These are phyloP conservation scores for Peniophora sp. DNA, from an alignment of 1,284 basidiomycete genomes.

Conservation along the genomic window DNA sequence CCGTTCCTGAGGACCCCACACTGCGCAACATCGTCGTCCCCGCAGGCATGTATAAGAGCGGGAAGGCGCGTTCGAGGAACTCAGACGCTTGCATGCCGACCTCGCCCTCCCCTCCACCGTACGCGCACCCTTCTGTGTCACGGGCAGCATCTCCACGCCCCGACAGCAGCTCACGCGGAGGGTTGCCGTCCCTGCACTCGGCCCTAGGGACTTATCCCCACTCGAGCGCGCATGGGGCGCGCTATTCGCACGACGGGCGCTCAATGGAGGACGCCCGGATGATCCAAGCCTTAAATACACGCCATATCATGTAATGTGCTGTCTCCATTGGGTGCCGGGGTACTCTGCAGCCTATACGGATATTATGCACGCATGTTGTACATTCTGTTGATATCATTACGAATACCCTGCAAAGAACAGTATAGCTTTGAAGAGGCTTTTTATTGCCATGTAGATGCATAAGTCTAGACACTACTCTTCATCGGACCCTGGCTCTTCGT, in stretches of 20 bases:
- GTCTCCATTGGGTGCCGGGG: no score
- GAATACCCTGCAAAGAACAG: background rate
- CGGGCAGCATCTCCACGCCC: constrained; percentile 10
- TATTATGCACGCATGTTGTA: no score
- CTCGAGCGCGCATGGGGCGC: constrained; percentile 2
- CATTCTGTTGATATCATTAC: constrained; percentile 4
- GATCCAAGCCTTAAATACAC: constrained; percentile 52
- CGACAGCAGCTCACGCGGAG: constrained; percentile 15
- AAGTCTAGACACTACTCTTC: no score
- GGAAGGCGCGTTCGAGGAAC: constrained; percentile 45
- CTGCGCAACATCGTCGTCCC: constrained; percentile 46
- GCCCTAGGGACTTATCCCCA: constrained; percentile 16
- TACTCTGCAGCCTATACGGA: no score
- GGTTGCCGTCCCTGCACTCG: constrained; percentile 20
- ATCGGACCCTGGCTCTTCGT: constrained; percentile 23
- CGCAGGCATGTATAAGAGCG: constrained; percentile 49
- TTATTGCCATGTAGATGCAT: no score
- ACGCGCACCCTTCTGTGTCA: constrained; percentile 8
- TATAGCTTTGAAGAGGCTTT: no score
- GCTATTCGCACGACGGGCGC: constrained; percentile 28
- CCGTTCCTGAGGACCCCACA: constrained; percentile 45
- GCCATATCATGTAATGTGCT: constrained; percentile 23
- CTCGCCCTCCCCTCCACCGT: constrained; percentile 16
- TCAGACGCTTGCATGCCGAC: constrained; percentile 23
- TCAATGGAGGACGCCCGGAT: constrained; percentile 54